Evolutionary conservation across 495 filamentous ascomycete genomes (phyloP).

Genomic region (Cladorrhinum samala): DNA sequence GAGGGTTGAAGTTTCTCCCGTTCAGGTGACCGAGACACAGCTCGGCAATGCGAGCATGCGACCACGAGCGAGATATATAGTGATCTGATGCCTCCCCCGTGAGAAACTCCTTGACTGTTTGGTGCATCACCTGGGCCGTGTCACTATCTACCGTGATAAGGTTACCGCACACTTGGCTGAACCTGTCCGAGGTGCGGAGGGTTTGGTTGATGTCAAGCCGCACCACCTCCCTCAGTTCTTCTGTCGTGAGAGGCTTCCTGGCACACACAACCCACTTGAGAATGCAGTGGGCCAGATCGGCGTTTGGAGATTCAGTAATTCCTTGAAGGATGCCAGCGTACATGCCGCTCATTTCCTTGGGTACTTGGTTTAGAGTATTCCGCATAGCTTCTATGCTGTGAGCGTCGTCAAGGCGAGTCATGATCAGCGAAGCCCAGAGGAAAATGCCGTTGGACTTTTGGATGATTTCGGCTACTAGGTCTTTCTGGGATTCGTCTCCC

Average conservation of each 20-base stretch:
- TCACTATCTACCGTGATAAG: constrained; percentile 18
- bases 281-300: constrained; percentile 16
- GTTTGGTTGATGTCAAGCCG: constrained; percentile 18
- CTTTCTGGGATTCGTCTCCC: neutral
- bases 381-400: constrained; percentile 16
- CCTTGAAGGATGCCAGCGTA: constrained; percentile 14
- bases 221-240: constrained; percentile 17
- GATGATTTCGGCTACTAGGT: constrained; percentile 11
- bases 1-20: constrained; percentile 13
- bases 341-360: constrained; percentile 20
- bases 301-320: constrained; percentile 11
- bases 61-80: constrained; percentile 8
- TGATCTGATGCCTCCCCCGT: constrained; percentile 11
- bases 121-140: constrained; percentile 18
- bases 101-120: constrained; percentile 22
- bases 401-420: constrained; percentile 10
- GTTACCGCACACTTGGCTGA: constrained; percentile 16
- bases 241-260: constrained; percentile 9
- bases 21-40: constrained; percentile 19
- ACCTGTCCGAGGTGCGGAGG: constrained; percentile 10
- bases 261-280: constrained; percentile 21
- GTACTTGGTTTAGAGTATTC: constrained; percentile 14
- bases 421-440: constrained; percentile 16
- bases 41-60: constrained; percentile 17
- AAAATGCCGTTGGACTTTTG: constrained; percentile 19